Evolutionary conservation across 2,329 filamentous ascomycete species (phyloP).

Genomic region (Lasiodiplodia gonubiensis): DNA sequence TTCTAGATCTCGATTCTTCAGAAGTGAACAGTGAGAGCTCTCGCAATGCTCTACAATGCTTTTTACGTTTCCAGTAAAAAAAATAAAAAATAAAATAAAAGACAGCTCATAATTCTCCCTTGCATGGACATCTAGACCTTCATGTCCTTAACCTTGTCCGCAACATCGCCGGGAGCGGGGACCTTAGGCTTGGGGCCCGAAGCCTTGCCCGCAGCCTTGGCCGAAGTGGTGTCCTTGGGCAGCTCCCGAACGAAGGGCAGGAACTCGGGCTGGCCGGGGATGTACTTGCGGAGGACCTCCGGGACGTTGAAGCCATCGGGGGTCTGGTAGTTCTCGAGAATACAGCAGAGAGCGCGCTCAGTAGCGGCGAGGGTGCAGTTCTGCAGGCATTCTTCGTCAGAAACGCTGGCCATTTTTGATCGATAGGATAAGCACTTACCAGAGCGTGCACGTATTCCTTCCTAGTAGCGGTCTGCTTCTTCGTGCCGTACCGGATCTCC

Average conservation of each 20-base stretch:
- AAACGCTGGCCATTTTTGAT: not conserved
- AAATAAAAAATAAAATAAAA: not conserved
- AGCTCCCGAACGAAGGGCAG: conserved; percentile 82
- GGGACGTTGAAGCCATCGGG: conserved; percentile 65
- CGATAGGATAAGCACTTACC: not conserved
- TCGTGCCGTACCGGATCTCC: conserved; percentile 87
- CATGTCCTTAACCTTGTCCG: conserved; percentile 31
- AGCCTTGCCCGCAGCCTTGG: conserved; percentile 41
- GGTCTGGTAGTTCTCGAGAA: conserved; percentile 96
- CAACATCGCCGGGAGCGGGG: conserved; percentile 25
- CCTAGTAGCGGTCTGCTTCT: conserved; percentile 73
- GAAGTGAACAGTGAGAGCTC: conserved; percentile 4
- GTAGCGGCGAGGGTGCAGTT: conserved; percentile 89
- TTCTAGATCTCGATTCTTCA: conserved; percentile 7
- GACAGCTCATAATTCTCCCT: not conserved
- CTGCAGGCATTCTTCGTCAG: not conserved
- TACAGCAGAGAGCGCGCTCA: conserved; percentile 88
- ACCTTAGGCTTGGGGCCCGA: conserved; percentile 30
- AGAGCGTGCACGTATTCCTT: conserved; percentile 96
- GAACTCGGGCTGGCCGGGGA: conserved; percentile 88
- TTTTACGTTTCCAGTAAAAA: not conserved
- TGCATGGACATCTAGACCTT: conserved; percentile 22
- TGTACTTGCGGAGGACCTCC: conserved; percentile 62
- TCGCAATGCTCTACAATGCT: conserved; percentile 12
- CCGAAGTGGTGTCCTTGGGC: conserved; percentile 31